Evolutionary conservation across 345 rosid species (phyloP).

Genomic region (Hibiscus mutabilis): DNA sequence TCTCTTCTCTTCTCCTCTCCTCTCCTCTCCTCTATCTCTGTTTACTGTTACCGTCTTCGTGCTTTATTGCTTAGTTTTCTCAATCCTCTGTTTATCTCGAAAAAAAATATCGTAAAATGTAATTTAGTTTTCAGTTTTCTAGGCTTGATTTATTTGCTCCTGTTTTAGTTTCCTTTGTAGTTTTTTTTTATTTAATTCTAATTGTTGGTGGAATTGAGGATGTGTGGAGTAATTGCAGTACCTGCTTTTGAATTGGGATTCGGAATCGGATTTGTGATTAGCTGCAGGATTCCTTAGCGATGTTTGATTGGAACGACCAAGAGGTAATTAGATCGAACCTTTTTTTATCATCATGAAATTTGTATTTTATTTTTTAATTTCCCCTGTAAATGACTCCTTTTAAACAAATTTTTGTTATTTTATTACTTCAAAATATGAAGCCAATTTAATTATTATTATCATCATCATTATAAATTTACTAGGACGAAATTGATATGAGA

Average conservation of each 20-base stretch:
- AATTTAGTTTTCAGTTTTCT: not conserved
- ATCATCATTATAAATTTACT: not conserved
- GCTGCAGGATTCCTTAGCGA: slow-evolving; percentile 31
- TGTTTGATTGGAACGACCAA: slow-evolving; percentile 99
- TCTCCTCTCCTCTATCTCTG: not conserved
- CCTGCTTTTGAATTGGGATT: slow-evolving; percentile 19
- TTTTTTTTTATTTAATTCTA: not conserved
- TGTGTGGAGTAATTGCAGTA: slow-evolving; percentile 39
- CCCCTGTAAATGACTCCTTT: too few species aligned
- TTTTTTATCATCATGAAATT: not conserved
- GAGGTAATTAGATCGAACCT: slow-evolving; percentile 42
- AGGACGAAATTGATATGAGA: not conserved
- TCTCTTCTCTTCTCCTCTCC: not conserved
- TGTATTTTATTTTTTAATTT: not conserved
- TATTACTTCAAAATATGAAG: too few species aligned
- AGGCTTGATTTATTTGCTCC: not conserved
- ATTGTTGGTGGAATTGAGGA: slow-evolving; percentile 38
- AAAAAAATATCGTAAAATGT: not conserved
- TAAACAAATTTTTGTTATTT: too few species aligned
- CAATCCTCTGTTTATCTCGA: not conserved
- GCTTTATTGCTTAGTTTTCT: not conserved
- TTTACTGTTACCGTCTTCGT: not conserved
- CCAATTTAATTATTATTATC: too few species aligned
- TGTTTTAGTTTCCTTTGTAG: not conserved
- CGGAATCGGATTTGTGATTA: slow-evolving; percentile 20